These are phyloP conservation scores for Nectriaceae sp. DNA, from an alignment of 2,329 filamentous ascomycete species.

Conservation along the genomic window DNA sequence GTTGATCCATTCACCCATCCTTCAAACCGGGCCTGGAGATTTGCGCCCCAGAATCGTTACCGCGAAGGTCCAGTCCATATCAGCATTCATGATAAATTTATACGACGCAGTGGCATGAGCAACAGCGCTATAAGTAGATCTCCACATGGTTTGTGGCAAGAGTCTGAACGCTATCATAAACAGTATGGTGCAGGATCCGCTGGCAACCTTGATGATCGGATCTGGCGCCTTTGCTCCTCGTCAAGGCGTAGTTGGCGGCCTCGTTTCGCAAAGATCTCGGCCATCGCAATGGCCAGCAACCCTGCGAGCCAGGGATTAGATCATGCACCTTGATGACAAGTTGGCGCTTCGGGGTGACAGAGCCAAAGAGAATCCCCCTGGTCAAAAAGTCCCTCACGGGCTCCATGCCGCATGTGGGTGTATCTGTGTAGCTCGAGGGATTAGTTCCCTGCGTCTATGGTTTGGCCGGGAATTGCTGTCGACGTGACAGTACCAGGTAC, in stretches of 20 bases:
- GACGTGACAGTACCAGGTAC: no score
- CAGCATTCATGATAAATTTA: no score
- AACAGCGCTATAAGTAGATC: slow-evolving; percentile 6
- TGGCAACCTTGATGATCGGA: slow-evolving; percentile 19
- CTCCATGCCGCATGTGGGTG: no score
- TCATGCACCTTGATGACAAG: slow-evolving; percentile 3
- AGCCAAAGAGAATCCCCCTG: neutral
- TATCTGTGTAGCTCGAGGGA: no score
- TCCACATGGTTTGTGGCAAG: slow-evolving; percentile 9
- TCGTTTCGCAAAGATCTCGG: neutral
- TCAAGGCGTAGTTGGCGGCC: neutral
- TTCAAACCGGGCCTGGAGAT: neutral
- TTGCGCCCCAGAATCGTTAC: no score
- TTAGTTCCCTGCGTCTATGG: no score
- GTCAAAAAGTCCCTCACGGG: slow-evolving; percentile 7
- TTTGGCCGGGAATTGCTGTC: no score
- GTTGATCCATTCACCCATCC: neutral
- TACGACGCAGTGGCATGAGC: neutral
- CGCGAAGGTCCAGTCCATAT: no score
- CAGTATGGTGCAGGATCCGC: slow-evolving; percentile 12
- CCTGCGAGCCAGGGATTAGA: neutral
- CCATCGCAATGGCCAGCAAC: no score
- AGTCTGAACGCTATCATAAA: slow-evolving; percentile 3
- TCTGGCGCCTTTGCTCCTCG: slow-evolving; percentile 8
- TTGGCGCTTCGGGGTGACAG: neutral